Evolutionary conservation across 1,284 basidiomycete genomes (phyloP), one percentile per base, ranked within the genome.

Genomic region (Ganoderma meredithae): DNA sequence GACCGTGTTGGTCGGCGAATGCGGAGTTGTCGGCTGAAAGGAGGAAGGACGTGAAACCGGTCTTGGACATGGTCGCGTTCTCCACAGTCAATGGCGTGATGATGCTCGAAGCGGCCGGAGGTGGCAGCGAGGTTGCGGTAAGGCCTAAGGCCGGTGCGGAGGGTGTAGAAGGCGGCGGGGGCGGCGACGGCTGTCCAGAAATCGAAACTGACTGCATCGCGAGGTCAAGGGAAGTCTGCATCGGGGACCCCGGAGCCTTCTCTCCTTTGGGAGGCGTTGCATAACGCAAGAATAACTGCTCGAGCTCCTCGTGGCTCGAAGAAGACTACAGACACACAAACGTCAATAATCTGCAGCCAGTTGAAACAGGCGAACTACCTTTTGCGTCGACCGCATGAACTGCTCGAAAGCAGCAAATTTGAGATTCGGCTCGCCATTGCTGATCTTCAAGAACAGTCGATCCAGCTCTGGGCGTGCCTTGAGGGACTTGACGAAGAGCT

Each of bases 381-480:
- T 86, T 79, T 97, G 95, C 13, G 81, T 81, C 1, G 87, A 81
- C 9, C 79, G 81, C 85, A 96, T 89, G 74, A 96, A 95, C 31
- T 76, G 76, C 65, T 85, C 83, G 74, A 96, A 95, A 0, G 83
- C 82, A 0, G 72, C 64, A 66, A 87, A 88, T 69, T 87, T 83
- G 65, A 96, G 83, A 6, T 82, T 84, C 0, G 79, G 76, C 15
- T 78, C 81, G 4, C 76, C 76, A 0, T 74, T 76, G 31, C 83
- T 79, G 10, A 94, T 77, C 64, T 84, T 85, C 73, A 86, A 85
- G 78, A 90, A 92, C 1, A 96, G 77, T 1, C 82, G 75, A 63
- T 93, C 90, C 2, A 99, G 81, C 71, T 99, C 97, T 0, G 91
- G 90, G 25, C 97, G 86, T 1, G 87, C 85, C 77, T 97, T 97